phyloP scores from a whole-genome alignment of 441 rosid genomes.

The Mallotus repandus region DNA sequence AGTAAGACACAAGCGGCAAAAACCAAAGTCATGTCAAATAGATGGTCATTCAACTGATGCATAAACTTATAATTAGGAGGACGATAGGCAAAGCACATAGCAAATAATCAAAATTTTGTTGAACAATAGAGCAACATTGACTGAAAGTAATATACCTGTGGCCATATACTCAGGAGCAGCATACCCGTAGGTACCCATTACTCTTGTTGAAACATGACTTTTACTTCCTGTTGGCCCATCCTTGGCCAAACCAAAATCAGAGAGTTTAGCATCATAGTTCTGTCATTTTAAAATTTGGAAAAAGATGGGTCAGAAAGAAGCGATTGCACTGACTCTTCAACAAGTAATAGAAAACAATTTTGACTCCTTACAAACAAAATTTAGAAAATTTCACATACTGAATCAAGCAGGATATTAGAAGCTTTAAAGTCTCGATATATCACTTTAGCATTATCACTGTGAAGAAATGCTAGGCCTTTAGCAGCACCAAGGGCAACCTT shows the following conservation, averaged over 20 bases:
- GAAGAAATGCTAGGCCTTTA: conserved; percentile 88
- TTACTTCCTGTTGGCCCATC: conserved; percentile 81
- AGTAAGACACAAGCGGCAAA: background rate
- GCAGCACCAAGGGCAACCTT: conserved; percentile 92
- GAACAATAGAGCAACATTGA: background rate
- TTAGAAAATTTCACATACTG: conserved; percentile 41
- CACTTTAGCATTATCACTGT: conserved; percentile 77
- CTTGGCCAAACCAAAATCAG: conserved; percentile 97
- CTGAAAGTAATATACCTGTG: conserved; percentile 51
- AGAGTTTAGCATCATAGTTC: conserved; percentile 82
- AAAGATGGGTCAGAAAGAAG: conserved; percentile 15
- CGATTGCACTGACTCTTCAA: background rate
- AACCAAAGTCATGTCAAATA: background rate
- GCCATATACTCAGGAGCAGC: conserved; percentile 96
- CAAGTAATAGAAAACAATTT: background rate
- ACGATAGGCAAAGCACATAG: background rate
- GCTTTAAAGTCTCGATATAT: conserved; percentile 88
- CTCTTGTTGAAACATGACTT: conserved; percentile 86
- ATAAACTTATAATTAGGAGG: background rate
- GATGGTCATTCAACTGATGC: background rate
- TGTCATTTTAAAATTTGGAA: conserved; percentile 29
- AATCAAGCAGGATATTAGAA: conserved; percentile 80
- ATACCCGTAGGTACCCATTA: conserved; percentile 97
- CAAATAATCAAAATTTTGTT: background rate
- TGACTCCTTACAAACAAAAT: background rate